Conservation (phyloP, 2,329 filamentous ascomycete species). For the Didymella lethalis region DNA sequence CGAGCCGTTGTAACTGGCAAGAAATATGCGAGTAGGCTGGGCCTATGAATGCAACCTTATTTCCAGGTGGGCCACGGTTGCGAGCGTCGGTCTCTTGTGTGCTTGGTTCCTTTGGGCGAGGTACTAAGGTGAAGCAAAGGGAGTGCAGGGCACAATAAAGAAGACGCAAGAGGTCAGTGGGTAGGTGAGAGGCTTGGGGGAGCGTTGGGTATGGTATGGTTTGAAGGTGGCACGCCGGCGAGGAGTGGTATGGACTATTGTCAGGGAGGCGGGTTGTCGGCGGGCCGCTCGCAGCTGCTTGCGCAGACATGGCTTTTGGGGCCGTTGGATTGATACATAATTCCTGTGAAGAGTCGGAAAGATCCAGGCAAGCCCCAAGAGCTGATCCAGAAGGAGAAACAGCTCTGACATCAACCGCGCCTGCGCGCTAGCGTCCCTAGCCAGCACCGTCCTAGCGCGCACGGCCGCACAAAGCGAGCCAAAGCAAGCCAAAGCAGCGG, state of each 20-base stretch:
- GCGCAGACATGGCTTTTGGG: conserved; percentile 47
- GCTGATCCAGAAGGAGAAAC: conserved; percentile 51
- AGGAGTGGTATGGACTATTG: conserved; percentile 20
- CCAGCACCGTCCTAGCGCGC: conserved; percentile 10
- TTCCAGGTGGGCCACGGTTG: conserved; percentile 34
- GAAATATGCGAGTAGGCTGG: conserved; percentile 37
- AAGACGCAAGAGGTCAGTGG: conserved; percentile 19
- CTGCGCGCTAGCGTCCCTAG: conserved; percentile 24
- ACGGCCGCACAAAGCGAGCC: conserved; percentile 18
- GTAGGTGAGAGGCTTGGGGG: conserved; percentile 23
- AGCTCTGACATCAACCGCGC: conserved; percentile 50
- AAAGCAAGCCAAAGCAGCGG: conserved; percentile 5
- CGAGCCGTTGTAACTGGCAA: conserved; percentile 25
- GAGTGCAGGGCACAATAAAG: conserved; percentile 32
- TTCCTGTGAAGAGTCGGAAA: conserved; percentile 50
- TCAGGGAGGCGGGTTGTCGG: conserved; percentile 34
- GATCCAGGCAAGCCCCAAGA: conserved; percentile 51
- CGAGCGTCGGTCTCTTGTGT: conserved; percentile 13
- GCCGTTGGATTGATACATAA: conserved; percentile 52
- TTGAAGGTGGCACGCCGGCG: conserved; percentile 9
- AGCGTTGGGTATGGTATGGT: conserved; percentile 12
- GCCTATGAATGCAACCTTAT: conserved; percentile 43
- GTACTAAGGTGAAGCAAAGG: conserved; percentile 27
- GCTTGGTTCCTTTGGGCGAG: conserved; percentile 5
- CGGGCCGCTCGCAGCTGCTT: conserved; percentile 40